Evolutionary conservation across 2,329 filamentous ascomycete genomes (phyloP).

Genomic region (Fusarium sororula): DNA sequence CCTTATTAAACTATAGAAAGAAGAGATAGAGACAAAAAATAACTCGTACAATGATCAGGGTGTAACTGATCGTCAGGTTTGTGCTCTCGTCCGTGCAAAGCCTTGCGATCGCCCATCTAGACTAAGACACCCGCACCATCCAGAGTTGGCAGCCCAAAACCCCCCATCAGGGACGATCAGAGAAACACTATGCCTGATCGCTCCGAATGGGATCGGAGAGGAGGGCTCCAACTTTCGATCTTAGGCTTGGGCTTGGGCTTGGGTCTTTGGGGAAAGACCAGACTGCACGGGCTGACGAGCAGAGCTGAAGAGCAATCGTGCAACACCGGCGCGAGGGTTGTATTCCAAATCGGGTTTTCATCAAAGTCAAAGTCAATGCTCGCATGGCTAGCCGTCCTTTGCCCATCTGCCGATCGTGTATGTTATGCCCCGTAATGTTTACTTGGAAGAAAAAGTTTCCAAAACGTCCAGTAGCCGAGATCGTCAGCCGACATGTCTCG

Average conservation of each 20-base stretch:
- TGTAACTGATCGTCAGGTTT: slow-evolving; percentile 4
- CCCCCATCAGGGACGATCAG: neutral
- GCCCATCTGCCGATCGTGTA: slow-evolving; percentile 13
- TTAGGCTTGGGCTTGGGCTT: neutral
- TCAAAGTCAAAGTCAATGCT: slow-evolving; percentile 10
- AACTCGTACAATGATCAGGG: neutral
- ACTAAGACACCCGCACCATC: neutral
- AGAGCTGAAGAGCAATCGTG: slow-evolving; percentile 12
- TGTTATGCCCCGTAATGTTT: neutral
- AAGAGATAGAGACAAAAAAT: neutral
- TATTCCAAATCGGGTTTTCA: slow-evolving; percentile 18
- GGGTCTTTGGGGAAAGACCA: neutral
- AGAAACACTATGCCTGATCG: slow-evolving; percentile 2
- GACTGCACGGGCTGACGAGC: neutral
- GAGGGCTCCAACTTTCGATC: slow-evolving; percentile 9
- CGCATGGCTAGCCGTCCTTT: neutral
- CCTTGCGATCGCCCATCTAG: slow-evolving; percentile 1
- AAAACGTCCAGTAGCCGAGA: slow-evolving; percentile 10
- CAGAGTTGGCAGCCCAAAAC: neutral
- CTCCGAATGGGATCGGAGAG: slow-evolving; percentile 23
- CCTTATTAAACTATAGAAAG: slow-evolving; percentile 2
- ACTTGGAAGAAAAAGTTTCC: neutral
- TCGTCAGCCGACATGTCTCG: slow-evolving; percentile 5
- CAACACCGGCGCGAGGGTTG: slow-evolving; percentile 16
- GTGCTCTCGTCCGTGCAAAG: slow-evolving; percentile 14